phyloP scores from a whole-genome alignment of 768 basidiomycete genomes.

The Pholiota conissans region DNA sequence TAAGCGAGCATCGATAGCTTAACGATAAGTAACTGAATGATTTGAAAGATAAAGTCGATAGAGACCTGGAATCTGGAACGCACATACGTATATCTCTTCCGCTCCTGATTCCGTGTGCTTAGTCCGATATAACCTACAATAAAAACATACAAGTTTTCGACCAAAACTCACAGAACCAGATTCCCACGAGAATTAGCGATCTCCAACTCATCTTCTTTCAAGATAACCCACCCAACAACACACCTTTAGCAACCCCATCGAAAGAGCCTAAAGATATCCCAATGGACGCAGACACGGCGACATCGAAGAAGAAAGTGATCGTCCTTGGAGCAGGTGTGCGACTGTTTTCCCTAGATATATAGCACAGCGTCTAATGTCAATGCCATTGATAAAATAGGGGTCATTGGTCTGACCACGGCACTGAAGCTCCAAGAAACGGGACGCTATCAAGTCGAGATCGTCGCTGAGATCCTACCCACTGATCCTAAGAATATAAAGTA shows the following conservation, averaged over 20 bases:
- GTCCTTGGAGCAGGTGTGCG: constrained; percentile 36
- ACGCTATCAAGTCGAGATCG: constrained; percentile 61
- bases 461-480: constrained; percentile 68
- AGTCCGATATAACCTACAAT: too few relatives aligned
- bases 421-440: constrained; percentile 63
- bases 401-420: constrained; percentile 75
- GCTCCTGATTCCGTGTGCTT: too few relatives aligned
- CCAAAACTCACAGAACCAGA: too few relatives aligned
- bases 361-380: not conserved
- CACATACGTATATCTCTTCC: too few relatives aligned
- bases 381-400: constrained; percentile 44
- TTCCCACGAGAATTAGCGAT: too few relatives aligned
- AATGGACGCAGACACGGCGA: not conserved
- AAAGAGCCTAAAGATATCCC: too few relatives aligned
- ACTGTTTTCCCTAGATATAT: not conserved
- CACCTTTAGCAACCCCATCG: too few relatives aligned
- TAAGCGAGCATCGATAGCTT: not conserved
- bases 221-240: not conserved
- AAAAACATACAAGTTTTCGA: too few relatives aligned
- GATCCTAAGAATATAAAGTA: constrained; percentile 69
- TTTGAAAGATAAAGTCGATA: too few relatives aligned
- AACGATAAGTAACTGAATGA: too few relatives aligned
- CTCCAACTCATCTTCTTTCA: not conserved
- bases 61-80: too few relatives aligned
- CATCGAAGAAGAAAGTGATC: constrained; percentile 24